These are phyloP conservation scores for maize (Zea mays) DNA, from an alignment of 176 grass and related monocot genomes.

Conservation along the genomic window Zm-B73-REFERENCE-NAM-5.0 NC_050100.1:194747001-194747500, in stretches of 20 bases:
- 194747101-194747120: not conserved
- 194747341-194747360: slow-evolving; percentile 78
- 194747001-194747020: slow-evolving; percentile 93
- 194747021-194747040: slow-evolving; percentile 87
- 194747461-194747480: not conserved
- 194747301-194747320: slow-evolving; percentile 73
- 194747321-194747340: slow-evolving; percentile 81
- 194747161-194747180: not conserved
- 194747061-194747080: slow-evolving; percentile 62
- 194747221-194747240: slow-evolving; percentile 63
- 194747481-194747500: no score
- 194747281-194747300: slow-evolving; percentile 71
- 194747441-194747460: not conserved
- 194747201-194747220: slow-evolving; percentile 73
- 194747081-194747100: not conserved
- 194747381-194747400: not conserved
- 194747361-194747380: slow-evolving; percentile 33
- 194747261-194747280: slow-evolving; percentile 81
- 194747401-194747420: slow-evolving; percentile 24
- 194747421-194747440: not conserved
- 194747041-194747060: slow-evolving; percentile 77
- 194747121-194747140: no score
- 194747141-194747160: no score
- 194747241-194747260: slow-evolving; percentile 84
- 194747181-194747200: slow-evolving; percentile 63